phyloP scores from a whole-genome alignment of 2,329 filamentous ascomycete species.

The Corinectria fuckeliana region DNA sequence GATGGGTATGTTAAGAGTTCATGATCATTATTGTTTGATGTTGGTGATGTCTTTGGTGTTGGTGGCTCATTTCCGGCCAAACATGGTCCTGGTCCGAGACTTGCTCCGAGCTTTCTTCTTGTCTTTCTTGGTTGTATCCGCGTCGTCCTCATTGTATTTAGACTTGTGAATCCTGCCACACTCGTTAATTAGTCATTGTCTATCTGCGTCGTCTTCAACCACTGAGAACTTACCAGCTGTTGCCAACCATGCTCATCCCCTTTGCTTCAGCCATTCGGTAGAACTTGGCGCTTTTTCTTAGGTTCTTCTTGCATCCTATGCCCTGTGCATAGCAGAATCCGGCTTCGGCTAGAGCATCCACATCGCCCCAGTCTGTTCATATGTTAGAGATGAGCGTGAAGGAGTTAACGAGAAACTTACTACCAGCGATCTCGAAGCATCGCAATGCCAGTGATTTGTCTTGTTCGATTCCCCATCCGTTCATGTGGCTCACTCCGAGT shows the following conservation, averaged over 20 bases:
- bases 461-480: slow-evolving; percentile 96
- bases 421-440: slow-evolving; percentile 95
- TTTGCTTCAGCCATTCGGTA: slow-evolving; percentile 91
- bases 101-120: slow-evolving; percentile 76
- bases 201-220: background rate
- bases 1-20: slow-evolving; percentile 42
- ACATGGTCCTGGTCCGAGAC: slow-evolving; percentile 76
- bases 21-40: slow-evolving; percentile 39
- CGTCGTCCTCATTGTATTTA: slow-evolving; percentile 79
- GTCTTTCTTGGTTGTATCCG: slow-evolving; percentile 52
- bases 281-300: slow-evolving; percentile 91
- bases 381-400: slow-evolving; percentile 25
- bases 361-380: slow-evolving; percentile 82
- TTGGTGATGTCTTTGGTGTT: slow-evolving; percentile 18
- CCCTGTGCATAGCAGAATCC: slow-evolving; percentile 97
- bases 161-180: slow-evolving; percentile 89
- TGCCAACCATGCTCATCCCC: slow-evolving; percentile 96
- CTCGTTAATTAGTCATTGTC: slow-evolving; percentile 5
- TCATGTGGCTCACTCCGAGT: slow-evolving; percentile 94
- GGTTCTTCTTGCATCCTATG: slow-evolving; percentile 91
- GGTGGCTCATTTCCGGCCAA: slow-evolving; percentile 55
- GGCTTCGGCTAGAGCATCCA: slow-evolving; percentile 90
- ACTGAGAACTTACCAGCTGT: slow-evolving; percentile 82
- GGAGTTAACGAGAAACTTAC: slow-evolving; percentile 50
- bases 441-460: slow-evolving; percentile 86